Evolutionary conservation across 2,329 filamentous ascomycete species (phyloP).

Genomic region (Cladosporium phlei): DNA sequence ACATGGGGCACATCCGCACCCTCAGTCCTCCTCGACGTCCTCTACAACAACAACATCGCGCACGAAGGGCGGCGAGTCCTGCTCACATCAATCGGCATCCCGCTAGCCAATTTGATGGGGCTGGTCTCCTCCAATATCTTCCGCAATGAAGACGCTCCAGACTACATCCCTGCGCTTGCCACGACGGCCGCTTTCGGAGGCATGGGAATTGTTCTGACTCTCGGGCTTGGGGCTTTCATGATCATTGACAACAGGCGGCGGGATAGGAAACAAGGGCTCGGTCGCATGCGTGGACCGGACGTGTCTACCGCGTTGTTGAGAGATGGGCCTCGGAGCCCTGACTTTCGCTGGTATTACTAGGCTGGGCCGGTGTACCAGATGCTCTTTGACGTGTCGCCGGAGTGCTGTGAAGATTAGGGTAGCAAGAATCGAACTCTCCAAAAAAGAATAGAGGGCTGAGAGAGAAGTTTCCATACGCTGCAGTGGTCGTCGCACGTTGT

Average conservation of each 20-base stretch:
- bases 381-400: too few species aligned
- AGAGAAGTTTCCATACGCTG: too few species aligned
- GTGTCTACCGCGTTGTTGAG: slow-evolving; percentile 43
- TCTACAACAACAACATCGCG: slow-evolving; percentile 81
- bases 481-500: too few species aligned
- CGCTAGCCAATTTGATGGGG: slow-evolving; percentile 72
- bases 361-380: not conserved
- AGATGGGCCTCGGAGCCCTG: slow-evolving; percentile 39
- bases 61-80: slow-evolving; percentile 68
- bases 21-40: slow-evolving; percentile 62
- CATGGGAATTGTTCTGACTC: slow-evolving; percentile 51
- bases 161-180: slow-evolving; percentile 62
- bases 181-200: slow-evolving; percentile 63
- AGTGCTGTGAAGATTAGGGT: too few species aligned
- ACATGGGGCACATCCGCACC: slow-evolving; percentile 72
- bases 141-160: slow-evolving; percentile 57
- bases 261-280: slow-evolving; percentile 47
- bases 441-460: too few species aligned
- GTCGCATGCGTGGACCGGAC: slow-evolving; percentile 48
- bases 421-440: too few species aligned
- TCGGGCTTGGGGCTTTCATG: slow-evolving; percentile 60
- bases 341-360: slow-evolving; percentile 43
- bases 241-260: slow-evolving; percentile 59
- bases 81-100: slow-evolving; percentile 67
- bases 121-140: slow-evolving; percentile 67